Conservation (phyloP, 768 basidiomycete species). For the Pleurotus tuoliensis region DNA sequence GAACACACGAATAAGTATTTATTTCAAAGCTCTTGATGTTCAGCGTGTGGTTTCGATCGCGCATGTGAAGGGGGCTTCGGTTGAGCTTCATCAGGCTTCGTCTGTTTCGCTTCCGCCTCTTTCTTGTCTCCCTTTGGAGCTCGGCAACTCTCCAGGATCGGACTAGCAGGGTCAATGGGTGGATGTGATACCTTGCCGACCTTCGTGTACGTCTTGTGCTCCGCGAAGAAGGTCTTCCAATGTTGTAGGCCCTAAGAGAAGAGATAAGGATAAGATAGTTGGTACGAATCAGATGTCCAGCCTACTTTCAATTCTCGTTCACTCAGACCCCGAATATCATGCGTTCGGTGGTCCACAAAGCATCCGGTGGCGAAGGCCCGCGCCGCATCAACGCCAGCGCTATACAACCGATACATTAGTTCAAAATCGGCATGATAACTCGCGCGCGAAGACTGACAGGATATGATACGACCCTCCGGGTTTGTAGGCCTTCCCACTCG, state of each 20-base stretch:
- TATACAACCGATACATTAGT: constrained; percentile 24
- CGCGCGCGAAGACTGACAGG: constrained; percentile 42
- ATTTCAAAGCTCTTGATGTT: constrained; percentile 36
- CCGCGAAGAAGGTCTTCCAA: constrained; percentile 88
- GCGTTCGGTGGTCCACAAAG: constrained; percentile 85
- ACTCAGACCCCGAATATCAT: constrained; percentile 82
- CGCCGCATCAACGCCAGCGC: constrained; percentile 86
- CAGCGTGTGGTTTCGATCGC: constrained; percentile 8
- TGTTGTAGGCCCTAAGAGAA: constrained; percentile 61
- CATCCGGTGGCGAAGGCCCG: constrained; percentile 93
- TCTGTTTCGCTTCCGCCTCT: constrained; percentile 21
- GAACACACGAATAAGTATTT: constrained; percentile 9
- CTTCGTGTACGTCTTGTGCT: constrained; percentile 75
- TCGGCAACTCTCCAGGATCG: constrained; percentile 74
- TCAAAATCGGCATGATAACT: constrained; percentile 11
- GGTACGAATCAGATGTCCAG: background rate
- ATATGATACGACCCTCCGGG: constrained; percentile 82
- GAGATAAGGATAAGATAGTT: background rate
- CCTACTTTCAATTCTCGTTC: constrained; percentile 65
- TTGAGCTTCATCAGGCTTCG: constrained; percentile 23
- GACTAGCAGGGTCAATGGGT: constrained; percentile 71
- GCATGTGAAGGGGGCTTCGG: constrained; percentile 9
- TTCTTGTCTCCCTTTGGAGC: constrained; percentile 54
- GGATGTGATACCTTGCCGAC: constrained; percentile 74
- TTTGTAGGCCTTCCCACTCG: constrained; percentile 76